Evolutionary conservation across 1,139 yeast genomes (phyloP), one percentile per base, ranked within the genome.

Genomic region (Scheffersomyces stambukii): DNA sequence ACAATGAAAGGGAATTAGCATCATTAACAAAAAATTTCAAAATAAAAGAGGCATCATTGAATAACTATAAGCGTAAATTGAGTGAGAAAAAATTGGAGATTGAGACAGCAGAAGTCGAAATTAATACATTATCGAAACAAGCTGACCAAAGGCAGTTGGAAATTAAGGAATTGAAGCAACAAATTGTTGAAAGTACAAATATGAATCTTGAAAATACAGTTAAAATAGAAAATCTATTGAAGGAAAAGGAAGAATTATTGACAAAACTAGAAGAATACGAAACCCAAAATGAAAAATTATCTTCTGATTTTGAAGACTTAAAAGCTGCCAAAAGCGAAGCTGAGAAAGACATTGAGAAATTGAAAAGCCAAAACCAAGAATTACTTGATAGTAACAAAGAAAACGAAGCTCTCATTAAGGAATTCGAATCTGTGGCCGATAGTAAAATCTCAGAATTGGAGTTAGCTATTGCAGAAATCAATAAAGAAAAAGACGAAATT

Each of bases 1-100:
- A 51, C 29, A 48, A 50, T 31, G 60, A 57, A 21, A 39, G 57
- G 13, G 65, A 60, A 30, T 41, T 57, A 19, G 58, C 60, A 3
- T 51, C 57, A 2, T 36, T 54, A 10, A 48, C 51, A 5, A 58
- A 59, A 36, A 50, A 43, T 20, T 42, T 48, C 25, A 56, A 48
- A 30, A 38, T 48, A 8, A 53, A 50, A 28, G 56, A 54, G 22
- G 40, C 36, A 20, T 27, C 33, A n/a, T 21, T 34, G 21, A 20
- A 35, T 30, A 24, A 26, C 28, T 27, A 37, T 22, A 21, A 38
- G 28, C 29, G 36, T 28, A 29, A 35, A 16, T 28, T 39, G 19
- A 28, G 30, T 18, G 36, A 43, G 23, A 24, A 37, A 24, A 29
- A 40, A 19, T 8, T 29, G 11, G 27, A 37, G 22, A 21, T 21